Conservation (phyloP, 2,329 filamentous ascomycete genomes). For the Boeremia exigua region DNA sequence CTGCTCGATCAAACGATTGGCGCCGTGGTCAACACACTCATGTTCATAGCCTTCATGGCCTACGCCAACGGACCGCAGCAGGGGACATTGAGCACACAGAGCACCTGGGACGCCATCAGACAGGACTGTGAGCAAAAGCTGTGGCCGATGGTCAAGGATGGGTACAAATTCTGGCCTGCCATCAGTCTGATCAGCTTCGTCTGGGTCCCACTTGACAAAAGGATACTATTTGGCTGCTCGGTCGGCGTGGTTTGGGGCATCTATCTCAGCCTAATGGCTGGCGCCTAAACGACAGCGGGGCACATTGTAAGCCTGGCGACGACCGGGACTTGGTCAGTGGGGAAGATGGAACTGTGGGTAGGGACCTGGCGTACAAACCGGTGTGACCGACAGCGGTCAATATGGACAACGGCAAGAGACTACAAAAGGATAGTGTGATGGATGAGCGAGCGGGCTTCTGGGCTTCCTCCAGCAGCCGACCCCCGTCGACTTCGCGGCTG, state of each 20-base stretch:
- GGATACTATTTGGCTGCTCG: conserved; percentile 73
- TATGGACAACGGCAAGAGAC: conserved; percentile 3
- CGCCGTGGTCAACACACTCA: conserved; percentile 67
- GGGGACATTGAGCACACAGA: conserved; percentile 38
- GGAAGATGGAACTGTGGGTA: conserved; percentile 1
- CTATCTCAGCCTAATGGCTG: conserved; percentile 70
- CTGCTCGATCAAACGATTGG: conserved; percentile 72
- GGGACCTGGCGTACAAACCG: conserved; percentile 11
- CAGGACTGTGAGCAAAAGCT: conserved; percentile 59
- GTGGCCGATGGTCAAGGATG: conserved; percentile 61
- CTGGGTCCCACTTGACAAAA: conserved; percentile 71
- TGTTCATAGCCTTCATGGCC: conserved; percentile 67
- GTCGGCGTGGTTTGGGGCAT: conserved; percentile 78
- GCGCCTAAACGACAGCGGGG: conserved; percentile 19
- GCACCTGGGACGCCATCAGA: conserved; percentile 39
- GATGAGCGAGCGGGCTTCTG: not conserved
- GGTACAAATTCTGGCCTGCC: conserved; percentile 74
- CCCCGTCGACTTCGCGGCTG: conserved; percentile 3
- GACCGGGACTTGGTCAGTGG: not conserved
- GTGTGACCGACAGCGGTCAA: conserved; percentile 2
- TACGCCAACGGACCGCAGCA: conserved; percentile 47
- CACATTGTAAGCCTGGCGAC: not conserved
- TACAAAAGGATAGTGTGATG: not conserved
- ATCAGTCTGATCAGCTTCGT: conserved; percentile 75
- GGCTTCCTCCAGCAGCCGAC: conserved; percentile 6